Evolutionary conservation across 352 stramenopile genomes (phyloP).

Genomic region (Pythium aquatile): DNA sequence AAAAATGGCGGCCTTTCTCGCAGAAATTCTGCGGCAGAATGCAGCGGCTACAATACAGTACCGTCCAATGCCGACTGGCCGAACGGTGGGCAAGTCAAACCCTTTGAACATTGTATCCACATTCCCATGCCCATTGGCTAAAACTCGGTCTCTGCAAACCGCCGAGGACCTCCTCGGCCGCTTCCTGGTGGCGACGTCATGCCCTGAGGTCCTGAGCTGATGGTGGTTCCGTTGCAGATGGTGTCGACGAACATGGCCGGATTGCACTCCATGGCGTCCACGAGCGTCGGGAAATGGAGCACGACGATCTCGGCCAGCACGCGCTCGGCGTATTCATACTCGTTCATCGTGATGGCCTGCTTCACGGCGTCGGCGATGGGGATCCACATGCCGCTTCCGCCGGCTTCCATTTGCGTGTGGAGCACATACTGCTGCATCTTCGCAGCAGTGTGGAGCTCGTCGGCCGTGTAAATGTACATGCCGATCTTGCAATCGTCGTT

Average conservation of each 20-base stretch:
- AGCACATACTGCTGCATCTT: constrained; percentile 56
- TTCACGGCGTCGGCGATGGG: constrained; percentile 21
- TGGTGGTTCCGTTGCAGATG: constrained; percentile 35
- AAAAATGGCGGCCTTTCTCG: too few relatives aligned
- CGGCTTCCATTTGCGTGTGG: constrained; percentile 24
- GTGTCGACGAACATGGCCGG: constrained; percentile 68
- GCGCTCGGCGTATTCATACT: constrained; percentile 44
- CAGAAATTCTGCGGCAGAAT: too few relatives aligned
- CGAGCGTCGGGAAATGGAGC: constrained; percentile 58
- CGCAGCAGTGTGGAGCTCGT: constrained; percentile 63
- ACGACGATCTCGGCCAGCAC: constrained; percentile 63
- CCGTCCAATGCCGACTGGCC: too few relatives aligned
- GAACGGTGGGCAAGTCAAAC: too few relatives aligned
- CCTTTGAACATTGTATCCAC: too few relatives aligned
- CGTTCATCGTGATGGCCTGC: constrained; percentile 21
- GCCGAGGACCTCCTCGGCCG: neutral
- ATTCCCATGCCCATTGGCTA: neutral
- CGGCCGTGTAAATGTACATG: constrained; percentile 78
- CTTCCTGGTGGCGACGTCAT: constrained; percentile 1
- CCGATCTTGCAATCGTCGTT: constrained; percentile 49
- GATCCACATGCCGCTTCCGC: constrained; percentile 1
- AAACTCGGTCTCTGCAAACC: constrained; percentile 8
- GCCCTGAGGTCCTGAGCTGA: neutral
- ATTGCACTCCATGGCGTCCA: constrained; percentile 83
- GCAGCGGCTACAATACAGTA: too few relatives aligned